Evolutionary conservation across 2,329 filamentous ascomycete species (phyloP), one percentile per base, ranked within the genome.

Genomic region (Dryadomyces sulphureus): DNA sequence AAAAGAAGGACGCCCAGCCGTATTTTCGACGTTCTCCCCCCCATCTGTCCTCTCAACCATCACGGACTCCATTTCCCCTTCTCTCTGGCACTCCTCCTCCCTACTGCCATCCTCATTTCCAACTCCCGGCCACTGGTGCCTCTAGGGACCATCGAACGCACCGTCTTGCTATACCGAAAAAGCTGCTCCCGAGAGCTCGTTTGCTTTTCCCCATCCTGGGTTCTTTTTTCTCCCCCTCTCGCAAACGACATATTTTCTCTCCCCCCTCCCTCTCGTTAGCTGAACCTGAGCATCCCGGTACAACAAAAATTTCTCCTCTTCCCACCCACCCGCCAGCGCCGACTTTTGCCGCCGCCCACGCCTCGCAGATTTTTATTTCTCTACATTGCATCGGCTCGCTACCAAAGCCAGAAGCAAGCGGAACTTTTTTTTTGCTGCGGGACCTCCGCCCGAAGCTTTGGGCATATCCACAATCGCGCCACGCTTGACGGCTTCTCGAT

Each of bases 11-110:
- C 30, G 20, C 44, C 49, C 47, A 49, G 48, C 52, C 52, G 48
- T 47, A 53, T 46, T 52, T 52, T 50, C 46, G 40, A 49, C 48
- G 45, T 51, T 43, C 40, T 47, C 43, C 38, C 41, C 24, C 34
- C 34, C 34, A 17, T 32, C 22, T 39, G 22, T 45, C 21, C 24
- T 41, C 30, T 40, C n/a, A 30, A 35, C 27, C 45, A 45, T 48
- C 43, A 45, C 47, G 47, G 36, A 48, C 34, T 32, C 20, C 35
- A 39, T 42, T 30, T 39, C 47, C 47, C 40, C 40, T 14, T 38
- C 17, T 8, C 36, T 27, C 24, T 22, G 21, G 19, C 30, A 16
- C 12, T 24, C n/a, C 24, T 5, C 22, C 21, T 27, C 27, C 38
- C 19, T 12, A 34, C 24, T 30, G 22, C 30, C 44, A 27, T 34